phyloP scores from a whole-genome alignment of 2,329 filamentous ascomycete species.

The Cyclaneusma minus region DNA sequence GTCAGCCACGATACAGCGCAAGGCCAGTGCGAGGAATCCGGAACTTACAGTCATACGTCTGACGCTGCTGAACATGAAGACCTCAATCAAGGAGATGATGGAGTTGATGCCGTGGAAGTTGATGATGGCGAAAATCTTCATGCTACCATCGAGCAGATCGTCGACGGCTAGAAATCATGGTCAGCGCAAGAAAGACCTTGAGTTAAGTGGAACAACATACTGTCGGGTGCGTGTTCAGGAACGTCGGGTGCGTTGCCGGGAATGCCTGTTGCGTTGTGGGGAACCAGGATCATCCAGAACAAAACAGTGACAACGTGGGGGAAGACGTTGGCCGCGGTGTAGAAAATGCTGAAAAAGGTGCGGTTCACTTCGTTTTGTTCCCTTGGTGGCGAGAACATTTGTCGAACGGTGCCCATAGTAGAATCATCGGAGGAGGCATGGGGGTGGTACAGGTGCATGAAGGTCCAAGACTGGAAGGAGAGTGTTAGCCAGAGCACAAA shows the following conservation, averaged over 20 bases:
- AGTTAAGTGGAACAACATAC: too few relatives aligned
- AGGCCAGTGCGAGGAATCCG: not conserved
- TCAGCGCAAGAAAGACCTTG: too few relatives aligned
- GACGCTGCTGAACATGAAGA: slow-evolving; percentile 18
- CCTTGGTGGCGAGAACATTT: slow-evolving; percentile 12
- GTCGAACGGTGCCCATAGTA: slow-evolving; percentile 6
- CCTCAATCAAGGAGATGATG: slow-evolving; percentile 16
- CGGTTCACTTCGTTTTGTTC: slow-evolving; percentile 11
- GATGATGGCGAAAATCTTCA: slow-evolving; percentile 12
- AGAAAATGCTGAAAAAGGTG: slow-evolving; percentile 18
- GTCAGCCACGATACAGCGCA: slow-evolving; percentile 5
- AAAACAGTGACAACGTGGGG: slow-evolving; percentile 16
- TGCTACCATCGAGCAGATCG: slow-evolving; percentile 10
- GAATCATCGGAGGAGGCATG: slow-evolving; percentile 3
- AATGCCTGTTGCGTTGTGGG: too few relatives aligned
- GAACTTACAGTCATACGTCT: slow-evolving; percentile 14
- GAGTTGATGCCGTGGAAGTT: slow-evolving; percentile 14
- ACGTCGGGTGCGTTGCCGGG: too few relatives aligned
- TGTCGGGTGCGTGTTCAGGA: too few relatives aligned
- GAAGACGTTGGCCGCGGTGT: slow-evolving; percentile 14
- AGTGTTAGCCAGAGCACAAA: slow-evolving; percentile 1
- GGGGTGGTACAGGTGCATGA: slow-evolving; percentile 18
- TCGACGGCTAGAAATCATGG: too few relatives aligned
- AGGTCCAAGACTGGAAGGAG: slow-evolving; percentile 15
- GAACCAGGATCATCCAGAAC: slow-evolving; percentile 16